These are phyloP conservation scores for Coprinopsis sp. DNA, from an alignment of 768 basidiomycete species.

Conservation along the genomic window DNA sequence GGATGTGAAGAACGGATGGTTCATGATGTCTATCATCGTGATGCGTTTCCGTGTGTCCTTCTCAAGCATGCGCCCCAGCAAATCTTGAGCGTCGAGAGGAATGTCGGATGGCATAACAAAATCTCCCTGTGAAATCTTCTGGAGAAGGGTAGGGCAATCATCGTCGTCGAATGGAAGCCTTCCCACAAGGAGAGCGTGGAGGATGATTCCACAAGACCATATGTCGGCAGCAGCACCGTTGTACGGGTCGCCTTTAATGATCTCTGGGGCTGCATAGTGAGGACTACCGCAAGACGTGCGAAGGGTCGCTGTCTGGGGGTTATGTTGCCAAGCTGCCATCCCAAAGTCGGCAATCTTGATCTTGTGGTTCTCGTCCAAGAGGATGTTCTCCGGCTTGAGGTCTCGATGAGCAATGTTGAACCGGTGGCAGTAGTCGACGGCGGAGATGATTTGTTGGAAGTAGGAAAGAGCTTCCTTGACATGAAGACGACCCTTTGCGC, in stretches of 20 bases:
- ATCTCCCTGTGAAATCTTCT: slow-evolving; percentile 70
- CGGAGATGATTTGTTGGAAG: slow-evolving; percentile 91
- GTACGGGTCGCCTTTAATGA: slow-evolving; percentile 78
- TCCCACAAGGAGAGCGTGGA: slow-evolving; percentile 84
- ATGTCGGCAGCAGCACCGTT: slow-evolving; percentile 87
- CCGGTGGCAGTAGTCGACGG: slow-evolving; percentile 89
- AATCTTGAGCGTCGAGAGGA: slow-evolving; percentile 64
- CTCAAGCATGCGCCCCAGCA: slow-evolving; percentile 77
- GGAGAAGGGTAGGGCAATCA: slow-evolving; percentile 68
- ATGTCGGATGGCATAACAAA: slow-evolving; percentile 74
- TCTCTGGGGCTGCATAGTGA: slow-evolving; percentile 93
- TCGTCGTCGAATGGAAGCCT: slow-evolving; percentile 93
- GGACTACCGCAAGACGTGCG: slow-evolving; percentile 90
- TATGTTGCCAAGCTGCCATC: slow-evolving; percentile 91
- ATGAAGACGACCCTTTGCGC: slow-evolving; percentile 68
- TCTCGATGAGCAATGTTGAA: slow-evolving; percentile 94
- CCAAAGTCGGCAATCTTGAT: slow-evolving; percentile 97
- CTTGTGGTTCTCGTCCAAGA: slow-evolving; percentile 77
- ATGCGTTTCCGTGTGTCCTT: slow-evolving; percentile 73
- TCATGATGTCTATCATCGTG: slow-evolving; percentile 74
- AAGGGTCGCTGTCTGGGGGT: slow-evolving; percentile 43
- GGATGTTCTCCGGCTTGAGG: slow-evolving; percentile 90
- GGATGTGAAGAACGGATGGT: slow-evolving; percentile 74
- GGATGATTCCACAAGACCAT: slow-evolving; percentile 95
- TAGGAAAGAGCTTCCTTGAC: slow-evolving; percentile 72